Conservation (phyloP, 108 stramenopile species). For the Asterionellopsis glacialis region DNA sequence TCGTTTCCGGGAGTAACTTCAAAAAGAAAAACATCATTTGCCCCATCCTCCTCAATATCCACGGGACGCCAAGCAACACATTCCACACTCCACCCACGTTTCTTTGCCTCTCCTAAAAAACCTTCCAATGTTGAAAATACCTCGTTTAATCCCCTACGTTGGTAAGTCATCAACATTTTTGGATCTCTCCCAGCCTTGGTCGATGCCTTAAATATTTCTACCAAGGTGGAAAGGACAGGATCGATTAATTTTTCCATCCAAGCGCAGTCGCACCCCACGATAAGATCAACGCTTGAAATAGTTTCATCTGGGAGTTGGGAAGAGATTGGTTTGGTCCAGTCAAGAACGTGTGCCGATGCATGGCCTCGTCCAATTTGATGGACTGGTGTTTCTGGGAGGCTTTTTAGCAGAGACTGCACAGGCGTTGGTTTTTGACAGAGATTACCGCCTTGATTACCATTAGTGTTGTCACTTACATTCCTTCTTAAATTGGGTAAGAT, state of each 20-base stretch:
- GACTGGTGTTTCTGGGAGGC: too few relatives aligned
- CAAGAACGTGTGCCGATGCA: slow-evolving; percentile 35
- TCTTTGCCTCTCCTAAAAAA: slow-evolving; percentile 28
- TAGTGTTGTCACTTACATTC: slow-evolving; percentile 17
- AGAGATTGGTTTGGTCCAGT: slow-evolving; percentile 49
- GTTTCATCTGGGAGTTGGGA: slow-evolving; percentile 30
- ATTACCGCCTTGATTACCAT: slow-evolving; percentile 15
- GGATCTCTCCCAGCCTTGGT: slow-evolving; percentile 2
- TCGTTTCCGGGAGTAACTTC: slow-evolving; percentile 4
- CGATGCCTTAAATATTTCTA: slow-evolving; percentile 31
- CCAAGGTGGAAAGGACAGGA: slow-evolving; percentile 48
- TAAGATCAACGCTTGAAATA: slow-evolving; percentile 31
- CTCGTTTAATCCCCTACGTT: slow-evolving; percentile 39
- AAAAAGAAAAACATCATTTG: slow-evolving; percentile 5
- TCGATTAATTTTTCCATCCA: slow-evolving; percentile 56
- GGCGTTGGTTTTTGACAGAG: slow-evolving; percentile 3
- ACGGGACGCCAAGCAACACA: slow-evolving; percentile 57
- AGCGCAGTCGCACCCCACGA: slow-evolving; percentile 62
- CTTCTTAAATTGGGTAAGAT: slow-evolving; percentile 40
- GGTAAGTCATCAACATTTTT: slow-evolving; percentile 55
- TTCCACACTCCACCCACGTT: slow-evolving; percentile 50
- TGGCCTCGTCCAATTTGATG: slow-evolving; percentile 51
- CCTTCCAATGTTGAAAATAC: slow-evolving; percentile 50
- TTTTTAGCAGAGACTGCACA: neutral
- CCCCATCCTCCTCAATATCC: slow-evolving; percentile 9